phyloP scores from a whole-genome alignment of 495 filamentous ascomycete species.

The Podospora didyma region DNA sequence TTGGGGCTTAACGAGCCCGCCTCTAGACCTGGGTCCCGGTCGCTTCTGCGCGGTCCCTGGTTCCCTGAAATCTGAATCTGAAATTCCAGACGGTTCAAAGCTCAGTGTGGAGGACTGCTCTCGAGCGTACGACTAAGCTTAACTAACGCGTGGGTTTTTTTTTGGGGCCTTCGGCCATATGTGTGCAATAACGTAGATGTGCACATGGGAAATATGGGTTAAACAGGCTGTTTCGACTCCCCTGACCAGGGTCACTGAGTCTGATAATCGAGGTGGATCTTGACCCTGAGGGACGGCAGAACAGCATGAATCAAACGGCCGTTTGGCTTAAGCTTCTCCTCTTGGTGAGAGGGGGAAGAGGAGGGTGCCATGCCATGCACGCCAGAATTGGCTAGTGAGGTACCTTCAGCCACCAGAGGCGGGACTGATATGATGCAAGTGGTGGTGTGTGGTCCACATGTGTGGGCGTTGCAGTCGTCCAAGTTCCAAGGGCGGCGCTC shows the following conservation, averaged over 20 bases:
- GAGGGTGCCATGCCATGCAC: slow-evolving; percentile 8
- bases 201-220: neutral
- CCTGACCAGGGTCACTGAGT: slow-evolving; percentile 16
- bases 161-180: neutral
- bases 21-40: slow-evolving; percentile 12
- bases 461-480: neutral
- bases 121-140: neutral
- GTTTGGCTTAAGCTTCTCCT: neutral
- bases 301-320: slow-evolving; percentile 21
- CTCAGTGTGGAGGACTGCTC: neutral
- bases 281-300: slow-evolving; percentile 20
- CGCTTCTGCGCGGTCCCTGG: slow-evolving; percentile 23
- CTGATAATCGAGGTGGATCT: slow-evolving; percentile 27
- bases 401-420: too few species aligned
- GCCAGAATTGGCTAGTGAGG: slow-evolving; percentile 6
- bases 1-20: slow-evolving; percentile 14
- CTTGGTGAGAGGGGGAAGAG: slow-evolving; percentile 7
- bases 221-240: slow-evolving; percentile 26
- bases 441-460: neutral
- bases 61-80: slow-evolving; percentile 1
- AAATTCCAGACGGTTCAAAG: slow-evolving; percentile 16
- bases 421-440: neutral
- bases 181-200: neutral
- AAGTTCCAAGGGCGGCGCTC: neutral
- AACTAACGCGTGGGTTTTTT: neutral